Evolutionary conservation across 2,329 filamentous ascomycete genomes (phyloP).

Genomic region (Diaporthe citriasiana): DNA sequence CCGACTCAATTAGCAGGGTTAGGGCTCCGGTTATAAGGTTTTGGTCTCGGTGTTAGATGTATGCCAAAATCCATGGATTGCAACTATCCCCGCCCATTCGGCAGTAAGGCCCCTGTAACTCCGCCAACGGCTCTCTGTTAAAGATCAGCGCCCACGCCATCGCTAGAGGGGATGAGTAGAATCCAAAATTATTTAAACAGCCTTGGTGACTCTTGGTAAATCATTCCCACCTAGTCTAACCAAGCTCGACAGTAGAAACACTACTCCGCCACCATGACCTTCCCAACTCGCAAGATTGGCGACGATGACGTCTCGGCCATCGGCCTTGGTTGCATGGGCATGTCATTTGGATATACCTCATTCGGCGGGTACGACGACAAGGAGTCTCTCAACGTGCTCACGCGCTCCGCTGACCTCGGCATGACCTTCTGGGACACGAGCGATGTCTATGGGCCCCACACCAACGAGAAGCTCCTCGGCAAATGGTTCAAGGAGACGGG

Average conservation of each 20-base stretch:
- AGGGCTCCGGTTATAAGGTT: conserved; percentile 24
- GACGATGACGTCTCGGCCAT: conserved; percentile 40
- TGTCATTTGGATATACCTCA: conserved; percentile 41
- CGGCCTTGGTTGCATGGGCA: conserved; percentile 42
- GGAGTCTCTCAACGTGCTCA: conserved; percentile 43
- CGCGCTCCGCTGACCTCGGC: conserved; percentile 44
- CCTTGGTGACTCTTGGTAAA: background rate
- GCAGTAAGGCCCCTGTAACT: conserved; percentile 22
- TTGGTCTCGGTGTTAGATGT: background rate
- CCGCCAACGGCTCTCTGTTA: background rate
- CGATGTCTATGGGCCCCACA: conserved; percentile 40
- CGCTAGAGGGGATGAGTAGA: background rate
- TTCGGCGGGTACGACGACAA: conserved; percentile 42
- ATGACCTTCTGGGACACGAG: conserved; percentile 44
- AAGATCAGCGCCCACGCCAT: conserved; percentile 29
- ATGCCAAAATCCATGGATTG: background rate
- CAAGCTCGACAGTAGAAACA: background rate
- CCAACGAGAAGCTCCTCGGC: conserved; percentile 58
- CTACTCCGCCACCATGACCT: conserved; percentile 2
- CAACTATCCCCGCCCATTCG: conserved; percentile 22
- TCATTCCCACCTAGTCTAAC: background rate
- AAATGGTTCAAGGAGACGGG: conserved; percentile 59
- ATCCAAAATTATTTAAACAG: background rate
- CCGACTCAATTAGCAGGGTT: background rate
- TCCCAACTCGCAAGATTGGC: conserved; percentile 38